A percentile compares a stretch with the other conserved stretches of the same genome.
phyloP scores from a whole-genome alignment of 768 basidiomycete genomes.

The Boletus pseudopeckii region DNA sequence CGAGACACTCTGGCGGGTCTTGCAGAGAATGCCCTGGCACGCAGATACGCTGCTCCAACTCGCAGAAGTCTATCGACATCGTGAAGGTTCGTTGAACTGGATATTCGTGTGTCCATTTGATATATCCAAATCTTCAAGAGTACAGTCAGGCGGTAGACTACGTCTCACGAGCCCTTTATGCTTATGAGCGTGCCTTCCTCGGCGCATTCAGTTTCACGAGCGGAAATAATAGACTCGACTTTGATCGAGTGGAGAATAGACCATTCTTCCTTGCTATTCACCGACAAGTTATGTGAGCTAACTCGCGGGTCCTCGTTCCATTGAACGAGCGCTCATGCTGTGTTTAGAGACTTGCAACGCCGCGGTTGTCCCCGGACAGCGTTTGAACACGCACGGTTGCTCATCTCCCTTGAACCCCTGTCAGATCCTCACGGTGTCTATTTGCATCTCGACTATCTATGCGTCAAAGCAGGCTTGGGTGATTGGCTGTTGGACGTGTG shows the following conservation, averaged over 20 bases:
- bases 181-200: slow-evolving; percentile 87
- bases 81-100: slow-evolving; percentile 62
- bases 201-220: slow-evolving; percentile 82
- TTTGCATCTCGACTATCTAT: slow-evolving; percentile 81
- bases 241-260: slow-evolving; percentile 86
- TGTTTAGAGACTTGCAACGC: slow-evolving; percentile 72
- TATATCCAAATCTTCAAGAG: slow-evolving; percentile 43
- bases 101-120: neutral
- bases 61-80: slow-evolving; percentile 48
- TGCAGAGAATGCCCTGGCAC: slow-evolving; percentile 85
- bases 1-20: slow-evolving; percentile 68
- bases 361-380: slow-evolving; percentile 86
- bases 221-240: slow-evolving; percentile 83
- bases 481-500: slow-evolving; percentile 78
- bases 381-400: slow-evolving; percentile 86
- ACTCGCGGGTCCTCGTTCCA: neutral
- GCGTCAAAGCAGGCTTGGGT: slow-evolving; percentile 74
- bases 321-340: neutral
- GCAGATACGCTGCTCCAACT: slow-evolving; percentile 68
- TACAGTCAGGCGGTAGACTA: slow-evolving; percentile 81
- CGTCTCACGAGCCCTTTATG: slow-evolving; percentile 89
- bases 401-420: slow-evolving; percentile 82
- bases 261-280: slow-evolving; percentile 90
- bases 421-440: slow-evolving; percentile 86
- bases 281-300: slow-evolving; percentile 69